phyloP scores from a whole-genome alignment of 345 rosid genomes.

The Gossypium turneri region DNA sequence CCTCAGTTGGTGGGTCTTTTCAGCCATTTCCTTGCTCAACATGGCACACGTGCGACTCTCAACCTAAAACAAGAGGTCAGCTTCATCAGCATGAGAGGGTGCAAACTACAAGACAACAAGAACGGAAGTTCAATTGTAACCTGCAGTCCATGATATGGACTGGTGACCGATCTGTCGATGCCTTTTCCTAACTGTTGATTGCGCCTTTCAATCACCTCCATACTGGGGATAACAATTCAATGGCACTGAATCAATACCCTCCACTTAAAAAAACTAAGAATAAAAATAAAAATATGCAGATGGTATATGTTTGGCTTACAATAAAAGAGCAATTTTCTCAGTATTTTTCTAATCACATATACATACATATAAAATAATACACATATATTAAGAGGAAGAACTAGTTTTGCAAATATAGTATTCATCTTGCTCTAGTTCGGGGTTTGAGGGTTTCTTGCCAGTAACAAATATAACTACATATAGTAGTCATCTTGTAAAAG shows the following conservation, averaged over 20 bases:
- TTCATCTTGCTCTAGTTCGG: not conserved
- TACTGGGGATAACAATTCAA: conserved; percentile 18
- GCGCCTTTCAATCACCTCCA: conserved; percentile 30
- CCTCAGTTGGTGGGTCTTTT: conserved; percentile 36
- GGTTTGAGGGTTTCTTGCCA: not conserved
- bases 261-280: not conserved
- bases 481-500: not conserved
- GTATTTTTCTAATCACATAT: no score
- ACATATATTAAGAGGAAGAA: no score
- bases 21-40: conserved; percentile 32
- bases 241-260: not conserved
- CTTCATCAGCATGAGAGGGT: not conserved
- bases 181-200: conserved; percentile 16
- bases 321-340: not conserved
- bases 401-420: no score
- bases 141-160: conserved; percentile 33
- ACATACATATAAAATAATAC: no score
- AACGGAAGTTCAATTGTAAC: conserved; percentile 12
- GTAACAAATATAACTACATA: not conserved
- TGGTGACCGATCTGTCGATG: conserved; percentile 12
- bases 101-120: not conserved
- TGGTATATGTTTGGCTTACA: not conserved
- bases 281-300: not conserved
- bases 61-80: conserved; percentile 21
- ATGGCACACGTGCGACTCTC: conserved; percentile 8